These are phyloP conservation scores for Xylariaceae sp. DNA, from an alignment of 2,329 filamentous ascomycete species.

Conservation along the genomic window DNA sequence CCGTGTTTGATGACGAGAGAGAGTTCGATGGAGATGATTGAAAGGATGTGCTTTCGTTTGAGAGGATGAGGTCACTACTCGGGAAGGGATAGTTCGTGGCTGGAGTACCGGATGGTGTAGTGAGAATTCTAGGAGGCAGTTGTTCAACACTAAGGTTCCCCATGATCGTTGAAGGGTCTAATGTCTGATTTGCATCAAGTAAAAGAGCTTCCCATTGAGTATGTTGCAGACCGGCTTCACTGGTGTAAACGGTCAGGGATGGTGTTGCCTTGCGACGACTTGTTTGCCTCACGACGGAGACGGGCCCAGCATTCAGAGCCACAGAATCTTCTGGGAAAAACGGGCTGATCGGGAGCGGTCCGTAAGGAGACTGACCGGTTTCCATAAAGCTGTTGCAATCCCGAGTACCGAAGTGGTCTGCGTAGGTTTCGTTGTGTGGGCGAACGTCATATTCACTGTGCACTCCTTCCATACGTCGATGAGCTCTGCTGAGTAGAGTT, in stretches of 20 bases:
- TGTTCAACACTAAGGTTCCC: background rate
- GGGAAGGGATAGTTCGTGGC: background rate
- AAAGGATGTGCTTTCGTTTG: background rate
- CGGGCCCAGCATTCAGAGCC: background rate
- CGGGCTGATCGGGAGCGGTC: background rate
- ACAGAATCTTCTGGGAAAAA: background rate
- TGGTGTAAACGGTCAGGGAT: slow-evolving; percentile 3
- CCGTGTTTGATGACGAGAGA: background rate
- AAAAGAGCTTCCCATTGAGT: background rate
- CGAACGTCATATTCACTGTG: too few relatives aligned
- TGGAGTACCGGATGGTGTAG: background rate
- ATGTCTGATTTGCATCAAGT: background rate
- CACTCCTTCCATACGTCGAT: background rate
- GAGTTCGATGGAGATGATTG: background rate
- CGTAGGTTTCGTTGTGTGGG: too few relatives aligned
- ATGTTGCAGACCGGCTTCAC: background rate
- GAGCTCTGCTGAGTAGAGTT: background rate
- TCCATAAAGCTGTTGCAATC: too few relatives aligned
- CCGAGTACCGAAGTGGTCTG: too few relatives aligned
- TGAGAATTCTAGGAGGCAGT: background rate
- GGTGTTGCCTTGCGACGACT: background rate
- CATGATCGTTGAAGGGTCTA: background rate
- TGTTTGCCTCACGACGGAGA: background rate
- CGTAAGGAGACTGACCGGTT: too few relatives aligned
- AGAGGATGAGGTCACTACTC: background rate